A percentile compares a stretch with the other conserved stretches of the same genome.
Conservation (phyloP, 2,329 filamentous ascomycete species). For the Diplodia seriata region DNA sequence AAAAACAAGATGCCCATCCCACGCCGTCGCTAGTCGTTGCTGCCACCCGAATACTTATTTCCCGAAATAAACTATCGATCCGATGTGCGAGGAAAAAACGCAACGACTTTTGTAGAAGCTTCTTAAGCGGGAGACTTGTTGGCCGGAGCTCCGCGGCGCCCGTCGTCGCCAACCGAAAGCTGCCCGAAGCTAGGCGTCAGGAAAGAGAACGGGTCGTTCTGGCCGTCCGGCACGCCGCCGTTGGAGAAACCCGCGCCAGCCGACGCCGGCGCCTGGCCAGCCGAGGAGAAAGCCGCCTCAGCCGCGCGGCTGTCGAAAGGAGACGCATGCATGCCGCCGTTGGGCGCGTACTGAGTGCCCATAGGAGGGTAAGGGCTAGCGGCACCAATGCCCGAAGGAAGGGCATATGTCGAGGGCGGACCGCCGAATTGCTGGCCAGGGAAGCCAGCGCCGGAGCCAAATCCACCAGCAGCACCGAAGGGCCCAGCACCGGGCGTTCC, state of each 20-base stretch:
- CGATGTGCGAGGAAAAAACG: slow-evolving; percentile 33
- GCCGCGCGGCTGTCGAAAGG: slow-evolving; percentile 93
- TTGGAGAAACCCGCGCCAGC: slow-evolving; percentile 72
- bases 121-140: slow-evolving; percentile 51
- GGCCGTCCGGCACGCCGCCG: slow-evolving; percentile 69
- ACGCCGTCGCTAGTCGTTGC: slow-evolving; percentile 34
- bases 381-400: slow-evolving; percentile 84
- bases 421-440: slow-evolving; percentile 83
- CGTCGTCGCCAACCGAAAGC: slow-evolving; percentile 70
- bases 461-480: slow-evolving; percentile 71
- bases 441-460: slow-evolving; percentile 64
- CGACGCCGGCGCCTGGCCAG: slow-evolving; percentile 79
- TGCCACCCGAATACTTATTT: slow-evolving; percentile 33
- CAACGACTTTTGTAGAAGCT: slow-evolving; percentile 29
- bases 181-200: slow-evolving; percentile 75
- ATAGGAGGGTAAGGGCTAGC: slow-evolving; percentile 82
- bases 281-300: slow-evolving; percentile 91
- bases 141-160: slow-evolving; percentile 51
- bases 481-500: slow-evolving; percentile 74
- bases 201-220: slow-evolving; percentile 81
- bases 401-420: slow-evolving; percentile 84
- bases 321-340: slow-evolving; percentile 78
- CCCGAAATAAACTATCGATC: slow-evolving; percentile 32
- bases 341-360: slow-evolving; percentile 80
- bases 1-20: slow-evolving; percentile 34